phyloP scores from a whole-genome alignment of 352 stramenopile genomes.

The Peronosclerospora sorghi region DNA sequence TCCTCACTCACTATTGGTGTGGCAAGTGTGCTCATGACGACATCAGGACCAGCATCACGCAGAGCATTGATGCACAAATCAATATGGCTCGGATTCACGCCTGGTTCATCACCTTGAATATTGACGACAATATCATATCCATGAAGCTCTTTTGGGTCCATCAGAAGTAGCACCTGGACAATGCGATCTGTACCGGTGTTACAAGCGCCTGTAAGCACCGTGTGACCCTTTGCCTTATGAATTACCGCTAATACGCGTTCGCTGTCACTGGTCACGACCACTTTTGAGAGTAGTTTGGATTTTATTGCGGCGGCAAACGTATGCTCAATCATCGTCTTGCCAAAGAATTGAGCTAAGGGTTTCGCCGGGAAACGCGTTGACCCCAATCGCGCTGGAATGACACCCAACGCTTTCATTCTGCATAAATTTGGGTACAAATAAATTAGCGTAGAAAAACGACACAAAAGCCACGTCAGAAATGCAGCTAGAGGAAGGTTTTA shows the following conservation, averaged over 20 bases:
- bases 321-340: slow-evolving; percentile 77
- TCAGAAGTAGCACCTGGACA: slow-evolving; percentile 39
- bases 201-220: slow-evolving; percentile 56
- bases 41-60: slow-evolving; percentile 25
- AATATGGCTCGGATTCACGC: slow-evolving; percentile 69
- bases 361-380: slow-evolving; percentile 74
- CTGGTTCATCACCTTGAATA: slow-evolving; percentile 76
- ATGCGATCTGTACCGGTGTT: slow-evolving; percentile 69
- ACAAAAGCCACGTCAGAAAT: slow-evolving; percentile 11
- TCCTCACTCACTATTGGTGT: slow-evolving; percentile 48
- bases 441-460: too few species aligned
- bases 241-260: slow-evolving; percentile 41
- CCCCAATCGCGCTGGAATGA: slow-evolving; percentile 66
- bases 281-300: slow-evolving; percentile 43
- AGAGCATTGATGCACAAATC: slow-evolving; percentile 55
- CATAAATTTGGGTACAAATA: neutral
- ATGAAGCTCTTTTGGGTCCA: slow-evolving; percentile 29
- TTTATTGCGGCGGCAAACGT: slow-evolving; percentile 50
- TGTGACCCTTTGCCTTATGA: slow-evolving; percentile 25
- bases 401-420: slow-evolving; percentile 50
- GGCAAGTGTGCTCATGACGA: slow-evolving; percentile 71
- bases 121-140: slow-evolving; percentile 75
- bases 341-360: slow-evolving; percentile 67
- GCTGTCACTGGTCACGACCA: slow-evolving; percentile 78
- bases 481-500: slow-evolving; percentile 45